Evolutionary conservation across 2,329 filamentous ascomycete genomes (phyloP).

Genomic region (Fusarium neocosmosporiellum): DNA sequence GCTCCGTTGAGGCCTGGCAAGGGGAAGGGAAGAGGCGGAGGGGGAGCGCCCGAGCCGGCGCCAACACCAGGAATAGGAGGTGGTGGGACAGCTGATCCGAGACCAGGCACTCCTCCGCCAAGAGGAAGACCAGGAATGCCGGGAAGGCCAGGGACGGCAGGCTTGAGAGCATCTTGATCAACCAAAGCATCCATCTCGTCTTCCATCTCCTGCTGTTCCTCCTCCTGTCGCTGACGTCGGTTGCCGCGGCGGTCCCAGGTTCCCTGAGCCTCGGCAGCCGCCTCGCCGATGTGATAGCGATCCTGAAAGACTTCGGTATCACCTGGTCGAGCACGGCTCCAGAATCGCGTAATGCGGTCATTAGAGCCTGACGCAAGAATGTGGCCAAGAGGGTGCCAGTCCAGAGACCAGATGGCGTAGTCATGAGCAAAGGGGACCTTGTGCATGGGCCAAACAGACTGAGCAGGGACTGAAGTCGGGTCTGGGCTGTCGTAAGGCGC

Average conservation of each 20-base stretch:
- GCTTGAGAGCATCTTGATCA: conserved; percentile 80
- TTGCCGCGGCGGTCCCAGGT: conserved; percentile 88
- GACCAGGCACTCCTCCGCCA: conserved; percentile 54
- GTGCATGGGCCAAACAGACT: conserved; percentile 94
- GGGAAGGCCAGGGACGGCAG: conserved; percentile 55
- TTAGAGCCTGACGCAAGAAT: conserved; percentile 96
- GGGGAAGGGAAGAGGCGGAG: conserved; percentile 65
- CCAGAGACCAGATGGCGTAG: conserved; percentile 95
- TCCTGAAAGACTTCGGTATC: conserved; percentile 89
- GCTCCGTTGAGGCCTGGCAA: conserved; percentile 61
- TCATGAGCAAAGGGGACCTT: conserved; percentile 89
- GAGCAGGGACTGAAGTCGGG: conserved; percentile 80
- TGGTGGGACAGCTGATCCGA: conserved; percentile 56
- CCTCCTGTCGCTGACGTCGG: conserved; percentile 83
- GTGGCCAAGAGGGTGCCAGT: conserved; percentile 97
- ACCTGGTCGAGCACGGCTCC: conserved; percentile 90
- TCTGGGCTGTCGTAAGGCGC: conserved; percentile 89
- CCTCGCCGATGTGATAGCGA: conserved; percentile 94
- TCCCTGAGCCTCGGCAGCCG: conserved; percentile 92
- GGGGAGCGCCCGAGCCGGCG: conserved; percentile 52
- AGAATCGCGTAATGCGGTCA: conserved; percentile 96
- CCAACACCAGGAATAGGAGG: conserved; percentile 64
- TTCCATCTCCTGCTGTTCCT: conserved; percentile 92
- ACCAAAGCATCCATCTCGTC: conserved; percentile 93
- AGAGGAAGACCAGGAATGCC: conserved; percentile 70